Evolutionary conservation across 805 yeast species (phyloP).

Genomic region (Komagataella kurtzmanii): DNA sequence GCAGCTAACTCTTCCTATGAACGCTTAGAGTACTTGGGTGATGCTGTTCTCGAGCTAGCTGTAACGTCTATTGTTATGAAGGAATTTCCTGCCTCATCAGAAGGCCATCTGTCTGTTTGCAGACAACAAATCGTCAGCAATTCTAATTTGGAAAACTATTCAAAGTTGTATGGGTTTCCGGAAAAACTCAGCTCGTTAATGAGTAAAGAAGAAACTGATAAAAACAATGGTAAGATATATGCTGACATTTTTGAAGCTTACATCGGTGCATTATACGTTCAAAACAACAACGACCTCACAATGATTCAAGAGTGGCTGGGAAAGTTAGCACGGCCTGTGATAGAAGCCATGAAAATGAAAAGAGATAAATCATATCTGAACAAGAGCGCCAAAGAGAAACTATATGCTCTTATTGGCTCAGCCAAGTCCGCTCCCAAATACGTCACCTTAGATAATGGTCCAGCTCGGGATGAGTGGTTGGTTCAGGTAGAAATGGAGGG

Average conservation of each 20-base stretch:
- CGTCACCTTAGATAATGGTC: slow-evolving; percentile 29
- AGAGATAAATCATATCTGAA: slow-evolving; percentile 27
- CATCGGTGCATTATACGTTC: slow-evolving; percentile 69
- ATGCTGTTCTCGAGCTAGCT: slow-evolving; percentile 64
- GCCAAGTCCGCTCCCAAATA: slow-evolving; percentile 55
- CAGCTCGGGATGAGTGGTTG: slow-evolving; percentile 20
- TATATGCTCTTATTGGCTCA: slow-evolving; percentile 71
- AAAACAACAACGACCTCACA: slow-evolving; percentile 31
- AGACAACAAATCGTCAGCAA: slow-evolving; percentile 67
- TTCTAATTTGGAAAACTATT: slow-evolving; percentile 55
- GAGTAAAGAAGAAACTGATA: slow-evolving; percentile 27
- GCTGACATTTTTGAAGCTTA: slow-evolving; percentile 95
- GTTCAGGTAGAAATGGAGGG: slow-evolving; percentile 58
- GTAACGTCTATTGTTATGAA: slow-evolving; percentile 57
- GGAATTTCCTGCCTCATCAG: slow-evolving; percentile 55
- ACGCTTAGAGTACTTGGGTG: slow-evolving; percentile 84
- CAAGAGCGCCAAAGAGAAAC: slow-evolving; percentile 59
- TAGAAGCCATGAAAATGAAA: slow-evolving; percentile 14
- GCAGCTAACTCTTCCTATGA: slow-evolving; percentile 62
- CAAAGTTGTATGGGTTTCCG: slow-evolving; percentile 55
- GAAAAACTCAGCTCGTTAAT: slow-evolving; percentile 36
- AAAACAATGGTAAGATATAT: slow-evolving; percentile 53
- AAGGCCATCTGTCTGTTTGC: slow-evolving; percentile 67
- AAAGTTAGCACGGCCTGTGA: slow-evolving; percentile 33
- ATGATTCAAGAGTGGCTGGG: slow-evolving; percentile 45